Conservation (phyloP, 371 early-diverging fungal genomes). For the Circinella minor region DNA sequence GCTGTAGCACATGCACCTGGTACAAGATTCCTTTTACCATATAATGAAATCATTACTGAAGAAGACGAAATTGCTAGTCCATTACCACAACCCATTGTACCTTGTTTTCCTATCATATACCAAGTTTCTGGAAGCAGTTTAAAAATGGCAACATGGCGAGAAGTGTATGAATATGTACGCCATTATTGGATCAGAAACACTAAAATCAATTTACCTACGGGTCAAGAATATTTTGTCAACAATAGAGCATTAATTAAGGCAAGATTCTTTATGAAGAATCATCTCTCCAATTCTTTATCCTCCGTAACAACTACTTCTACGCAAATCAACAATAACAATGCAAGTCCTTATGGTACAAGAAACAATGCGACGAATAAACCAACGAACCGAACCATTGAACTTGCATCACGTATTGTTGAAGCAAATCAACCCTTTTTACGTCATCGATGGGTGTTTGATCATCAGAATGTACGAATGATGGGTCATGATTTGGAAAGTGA, state of each 20-base stretch:
- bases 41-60: slow-evolving; percentile 40
- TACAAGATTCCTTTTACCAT: slow-evolving; percentile 43
- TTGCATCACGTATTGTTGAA: slow-evolving; percentile 38
- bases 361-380: not conserved
- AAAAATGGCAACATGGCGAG: slow-evolving; percentile 33
- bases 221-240: slow-evolving; percentile 44
- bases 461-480: slow-evolving; percentile 35
- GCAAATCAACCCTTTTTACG: slow-evolving; percentile 46
- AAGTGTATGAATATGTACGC: slow-evolving; percentile 38
- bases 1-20: slow-evolving; percentile 40
- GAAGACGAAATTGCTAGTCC: slow-evolving; percentile 29
- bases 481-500: slow-evolving; percentile 27
- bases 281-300: slow-evolving; percentile 39
- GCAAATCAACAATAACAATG: slow-evolving; percentile 16
- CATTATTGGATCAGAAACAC: slow-evolving; percentile 53
- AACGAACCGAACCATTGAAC: slow-evolving; percentile 36
- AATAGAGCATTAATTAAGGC: slow-evolving; percentile 44
- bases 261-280: slow-evolving; percentile 43
- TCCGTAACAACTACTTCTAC: slow-evolving; percentile 31
- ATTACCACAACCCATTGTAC: slow-evolving; percentile 23
- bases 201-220: slow-evolving; percentile 31
- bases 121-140: slow-evolving; percentile 42
- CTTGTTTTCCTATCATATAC: slow-evolving; percentile 51
- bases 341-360: not conserved
- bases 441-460: slow-evolving; percentile 43